Conservation (phyloP, 2,329 filamentous ascomycete species). For the Trichoderma sp. region DNA sequence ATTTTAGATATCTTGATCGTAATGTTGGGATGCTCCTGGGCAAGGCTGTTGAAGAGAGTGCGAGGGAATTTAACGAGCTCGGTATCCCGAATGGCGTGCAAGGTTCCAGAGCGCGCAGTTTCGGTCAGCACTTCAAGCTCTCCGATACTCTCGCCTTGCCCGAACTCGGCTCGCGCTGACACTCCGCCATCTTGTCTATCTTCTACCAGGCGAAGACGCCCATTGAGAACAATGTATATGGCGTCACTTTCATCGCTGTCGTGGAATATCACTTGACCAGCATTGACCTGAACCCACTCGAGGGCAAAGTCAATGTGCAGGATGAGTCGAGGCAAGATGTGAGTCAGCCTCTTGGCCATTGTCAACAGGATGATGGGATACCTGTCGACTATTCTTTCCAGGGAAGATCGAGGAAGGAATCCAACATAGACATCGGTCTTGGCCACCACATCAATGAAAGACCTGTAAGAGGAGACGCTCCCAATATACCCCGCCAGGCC, state of each 20-base stretch:
- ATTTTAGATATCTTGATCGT: constrained; percentile 99
- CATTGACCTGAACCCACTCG: constrained; percentile 96
- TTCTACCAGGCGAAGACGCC: constrained; percentile 78
- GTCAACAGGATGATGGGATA: constrained; percentile 91
- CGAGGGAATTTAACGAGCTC: constrained; percentile 95
- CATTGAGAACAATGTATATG: constrained; percentile 96
- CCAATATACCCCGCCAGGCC: constrained; percentile 92
- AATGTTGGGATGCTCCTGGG: constrained; percentile 94
- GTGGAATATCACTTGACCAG: constrained; percentile 91
- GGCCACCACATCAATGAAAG: constrained; percentile 93
- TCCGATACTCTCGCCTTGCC: constrained; percentile 95
- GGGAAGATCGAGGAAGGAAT: constrained; percentile 77
- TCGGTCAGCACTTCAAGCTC: constrained; percentile 97
- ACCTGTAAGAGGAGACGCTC: constrained; percentile 89
- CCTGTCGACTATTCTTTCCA: constrained; percentile 88
- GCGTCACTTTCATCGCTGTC: constrained; percentile 95
- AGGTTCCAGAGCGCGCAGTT: constrained; percentile 79
- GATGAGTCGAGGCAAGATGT: constrained; percentile 81
- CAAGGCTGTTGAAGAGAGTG: constrained; percentile 94
- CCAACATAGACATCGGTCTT: constrained; percentile 99
- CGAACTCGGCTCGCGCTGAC: constrained; percentile 85
- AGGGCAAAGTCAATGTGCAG: constrained; percentile 97
- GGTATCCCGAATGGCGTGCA: constrained; percentile 95
- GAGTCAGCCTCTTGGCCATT: constrained; percentile 92
- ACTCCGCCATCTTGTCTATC: constrained; percentile 79